Base-by-base conservation (phyloP, 2,329 filamentous ascomycete genomes). In the Gnomoniopsis sp. region DNA sequence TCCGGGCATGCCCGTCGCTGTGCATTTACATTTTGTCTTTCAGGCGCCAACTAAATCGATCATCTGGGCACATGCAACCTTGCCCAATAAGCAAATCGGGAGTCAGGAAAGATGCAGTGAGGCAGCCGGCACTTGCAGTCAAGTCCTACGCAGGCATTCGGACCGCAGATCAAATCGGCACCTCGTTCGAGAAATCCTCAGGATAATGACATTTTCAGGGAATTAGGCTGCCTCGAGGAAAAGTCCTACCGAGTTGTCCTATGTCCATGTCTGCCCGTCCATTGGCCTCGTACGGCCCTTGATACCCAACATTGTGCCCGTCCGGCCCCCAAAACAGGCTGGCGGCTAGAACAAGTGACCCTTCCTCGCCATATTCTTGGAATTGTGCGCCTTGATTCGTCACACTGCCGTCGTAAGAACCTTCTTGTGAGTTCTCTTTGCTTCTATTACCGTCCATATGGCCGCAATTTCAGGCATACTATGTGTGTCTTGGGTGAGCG, bases 281-380 rank as follows among this genome's bases (percentile, higher is more conserved):
- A 41, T 49, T 56, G 43, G 43, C 19, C 49, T 53, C 33, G 38
- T 44, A 22, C 30, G 26, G 38, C 48, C 15, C 41, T 41, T 61
- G 50, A 51, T 36, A 46, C 57, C 57, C 12, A 48, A 55, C 19
- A 30, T 53, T n/a, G 49, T 38, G 22, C 30, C 47, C 22, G 36
- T 50, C 48, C 19, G 53, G 57, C 49, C 57, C 56, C 30, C 53
- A n/a, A 41, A 56, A 53, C 53, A 41, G 57, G 53, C 19, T 51
- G 53, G 57, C 57, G 57, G 57, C 57, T 59, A 59, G 6, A 6
- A 3, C n/a, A 15, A 47, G 44, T 22, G n/a, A 38, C 23, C 43
- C 44, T 17, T 44, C 49, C 19, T 33, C 14, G 41, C 41, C n/a
- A 47, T 30, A 8, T 4, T 30, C 4, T 4, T 4, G 8, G 26